Evolutionary conservation across 169 alveolate species (phyloP).

Genomic region (Cyclospora cayetanensis): DNA sequence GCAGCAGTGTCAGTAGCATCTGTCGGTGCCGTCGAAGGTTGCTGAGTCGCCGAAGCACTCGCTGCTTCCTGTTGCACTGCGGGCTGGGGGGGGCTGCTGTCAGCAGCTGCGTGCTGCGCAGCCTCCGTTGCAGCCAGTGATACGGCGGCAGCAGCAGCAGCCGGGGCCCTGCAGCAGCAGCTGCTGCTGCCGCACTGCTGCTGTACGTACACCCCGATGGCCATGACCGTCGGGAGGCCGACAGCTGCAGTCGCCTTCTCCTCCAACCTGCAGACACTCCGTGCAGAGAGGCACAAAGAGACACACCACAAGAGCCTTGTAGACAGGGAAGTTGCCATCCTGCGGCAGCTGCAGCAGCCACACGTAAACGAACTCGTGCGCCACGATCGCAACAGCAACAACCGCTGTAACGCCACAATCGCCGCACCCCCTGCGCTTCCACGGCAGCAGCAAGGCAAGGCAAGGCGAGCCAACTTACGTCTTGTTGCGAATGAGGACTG

Average conservation of each 20-base stretch:
- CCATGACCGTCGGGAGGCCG: conserved; percentile 7
- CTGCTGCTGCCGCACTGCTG: conserved; percentile 3
- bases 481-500: not conserved
- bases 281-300: too few species aligned
- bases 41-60: too few species aligned
- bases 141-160: too few species aligned
- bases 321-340: not conserved
- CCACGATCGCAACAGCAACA: too few species aligned
- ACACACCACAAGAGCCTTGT: not conserved
- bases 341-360: not conserved
- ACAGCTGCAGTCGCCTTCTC: conserved; percentile 20
- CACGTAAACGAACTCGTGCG: not conserved
- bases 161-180: too few species aligned
- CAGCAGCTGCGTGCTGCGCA: too few species aligned
- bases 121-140: too few species aligned
- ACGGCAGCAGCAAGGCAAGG: not conserved
- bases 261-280: not conserved
- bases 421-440: not conserved
- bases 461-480: not conserved
- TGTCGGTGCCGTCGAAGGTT: too few species aligned
- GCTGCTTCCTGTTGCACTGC: too few species aligned
- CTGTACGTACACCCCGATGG: conserved; percentile 27
- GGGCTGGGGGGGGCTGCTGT: too few species aligned
- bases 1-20: too few species aligned
- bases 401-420: too few species aligned